These are phyloP conservation scores for Kockiozyma suomiensis DNA, from an alignment of 805 yeast species.

Conservation along the genomic window DNA sequence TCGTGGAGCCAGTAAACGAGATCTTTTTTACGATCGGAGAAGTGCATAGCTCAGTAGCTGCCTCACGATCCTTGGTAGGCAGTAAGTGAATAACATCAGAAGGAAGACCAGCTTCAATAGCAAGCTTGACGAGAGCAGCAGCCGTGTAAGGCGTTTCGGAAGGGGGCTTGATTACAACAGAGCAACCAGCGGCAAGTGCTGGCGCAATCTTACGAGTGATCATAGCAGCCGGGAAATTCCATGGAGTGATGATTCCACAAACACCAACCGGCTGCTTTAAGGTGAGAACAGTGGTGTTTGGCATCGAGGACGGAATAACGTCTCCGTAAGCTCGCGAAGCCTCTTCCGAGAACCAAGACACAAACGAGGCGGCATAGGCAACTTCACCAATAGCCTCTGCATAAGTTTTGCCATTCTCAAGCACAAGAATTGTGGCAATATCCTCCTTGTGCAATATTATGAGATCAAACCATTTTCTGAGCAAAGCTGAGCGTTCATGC, in stretches of 20 bases:
- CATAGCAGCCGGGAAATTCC: slow-evolving; percentile 78
- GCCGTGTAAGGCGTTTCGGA: slow-evolving; percentile 75
- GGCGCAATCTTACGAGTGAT: slow-evolving; percentile 56
- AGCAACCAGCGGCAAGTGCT: slow-evolving; percentile 75
- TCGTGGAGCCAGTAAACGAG: slow-evolving; percentile 79
- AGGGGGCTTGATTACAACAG: slow-evolving; percentile 76
- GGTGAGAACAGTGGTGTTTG: slow-evolving; percentile 53
- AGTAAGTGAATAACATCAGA: slow-evolving; percentile 67
- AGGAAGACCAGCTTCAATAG: slow-evolving; percentile 71
- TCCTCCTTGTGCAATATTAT: slow-evolving; percentile 64
- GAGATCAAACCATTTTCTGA: slow-evolving; percentile 56
- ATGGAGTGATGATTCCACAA: slow-evolving; percentile 76
- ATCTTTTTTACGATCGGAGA: slow-evolving; percentile 61
- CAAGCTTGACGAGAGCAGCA: slow-evolving; percentile 63
- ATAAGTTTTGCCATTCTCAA: slow-evolving; percentile 77
- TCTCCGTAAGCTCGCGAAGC: slow-evolving; percentile 74
- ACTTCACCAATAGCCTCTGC: slow-evolving; percentile 74
- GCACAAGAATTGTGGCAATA: slow-evolving; percentile 62
- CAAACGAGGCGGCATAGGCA: slow-evolving; percentile 68
- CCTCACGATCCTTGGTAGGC: slow-evolving; percentile 46
- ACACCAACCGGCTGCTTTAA: slow-evolving; percentile 77
- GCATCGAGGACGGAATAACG: slow-evolving; percentile 47
- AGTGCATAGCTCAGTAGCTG: slow-evolving; percentile 61
- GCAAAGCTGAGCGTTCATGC: slow-evolving; percentile 58
- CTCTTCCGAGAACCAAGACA: slow-evolving; percentile 87